A percentile compares a stretch with the other conserved stretches of the same genome.
These are phyloP conservation scores for Chlamydomonas schloesseri DNA, from an alignment of 139 green algal species.

Conservation along the genomic window DNA sequence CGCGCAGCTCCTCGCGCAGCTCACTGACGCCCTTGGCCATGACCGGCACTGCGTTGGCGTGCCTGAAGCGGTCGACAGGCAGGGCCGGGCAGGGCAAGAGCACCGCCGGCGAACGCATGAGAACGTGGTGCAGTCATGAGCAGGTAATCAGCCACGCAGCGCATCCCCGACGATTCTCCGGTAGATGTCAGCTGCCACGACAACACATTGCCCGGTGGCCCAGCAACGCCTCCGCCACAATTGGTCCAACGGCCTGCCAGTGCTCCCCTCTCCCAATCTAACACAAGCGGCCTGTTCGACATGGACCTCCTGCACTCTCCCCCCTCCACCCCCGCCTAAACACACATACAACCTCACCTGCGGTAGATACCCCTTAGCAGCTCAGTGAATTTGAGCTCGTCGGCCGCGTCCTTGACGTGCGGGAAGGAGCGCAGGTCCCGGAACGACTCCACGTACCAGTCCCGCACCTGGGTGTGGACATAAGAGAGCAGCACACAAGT, in stretches of 20 bases:
- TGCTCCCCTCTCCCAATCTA: no score
- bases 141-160: no score
- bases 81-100: slow-evolving; percentile 26
- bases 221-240: no score
- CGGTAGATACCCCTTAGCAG: slow-evolving; percentile 87
- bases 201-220: no score
- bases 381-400: slow-evolving; percentile 94
- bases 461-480: slow-evolving; percentile 80
- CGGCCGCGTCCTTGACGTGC: slow-evolving; percentile 68
- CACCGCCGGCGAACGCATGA: neutral
- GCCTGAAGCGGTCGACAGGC: slow-evolving; percentile 58
- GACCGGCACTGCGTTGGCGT: slow-evolving; percentile 95
- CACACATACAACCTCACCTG: slow-evolving; percentile 10
- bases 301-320: no score
- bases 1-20: slow-evolving; percentile 65
- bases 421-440: slow-evolving; percentile 90
- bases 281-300: no score
- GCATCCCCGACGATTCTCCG: no score
- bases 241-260: no score
- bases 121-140: no score
- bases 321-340: neutral
- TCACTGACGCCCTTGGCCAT: slow-evolving; percentile 94
- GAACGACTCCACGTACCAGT: slow-evolving; percentile 99
- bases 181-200: no score
- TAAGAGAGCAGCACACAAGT: neutral